Evolutionary conservation across 2,329 filamentous ascomycete genomes (phyloP).

Genomic region (Fusarium sp.): DNA sequence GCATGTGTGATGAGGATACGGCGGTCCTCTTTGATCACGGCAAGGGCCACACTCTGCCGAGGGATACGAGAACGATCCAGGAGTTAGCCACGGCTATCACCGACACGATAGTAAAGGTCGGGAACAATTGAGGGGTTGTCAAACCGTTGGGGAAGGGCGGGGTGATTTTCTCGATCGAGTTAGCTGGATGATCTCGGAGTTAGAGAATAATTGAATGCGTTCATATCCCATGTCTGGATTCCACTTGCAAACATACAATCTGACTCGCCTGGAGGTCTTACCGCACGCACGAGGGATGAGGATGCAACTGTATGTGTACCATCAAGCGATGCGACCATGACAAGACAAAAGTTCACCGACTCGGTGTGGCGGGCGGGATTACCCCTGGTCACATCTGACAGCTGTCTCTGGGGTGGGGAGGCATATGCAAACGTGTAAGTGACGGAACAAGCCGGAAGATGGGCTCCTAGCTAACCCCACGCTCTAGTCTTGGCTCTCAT

Average conservation of each 20-base stretch:
- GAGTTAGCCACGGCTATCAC: slow-evolving; percentile 48
- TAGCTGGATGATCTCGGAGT: neutral
- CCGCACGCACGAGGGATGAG: neutral
- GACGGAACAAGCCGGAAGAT: neutral
- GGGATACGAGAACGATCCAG: slow-evolving; percentile 58
- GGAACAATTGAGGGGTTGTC: neutral
- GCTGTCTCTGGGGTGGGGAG: neutral
- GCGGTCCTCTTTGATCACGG: slow-evolving; percentile 70
- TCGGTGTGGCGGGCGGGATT: neutral
- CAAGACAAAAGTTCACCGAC: neutral
- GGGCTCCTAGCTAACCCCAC: neutral
- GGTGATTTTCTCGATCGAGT: neutral
- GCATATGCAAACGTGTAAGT: neutral
- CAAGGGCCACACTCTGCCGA: slow-evolving; percentile 68
- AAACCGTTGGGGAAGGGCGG: neutral
- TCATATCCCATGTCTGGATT: neutral
- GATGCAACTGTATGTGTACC: neutral
- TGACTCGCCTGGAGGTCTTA: neutral
- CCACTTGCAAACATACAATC: neutral
- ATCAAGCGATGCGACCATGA: neutral
- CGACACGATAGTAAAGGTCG: neutral
- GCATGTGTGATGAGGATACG: slow-evolving; percentile 66
- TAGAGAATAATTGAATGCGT: neutral
- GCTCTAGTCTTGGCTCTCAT: neutral
- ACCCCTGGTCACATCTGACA: neutral